Base-by-base conservation (phyloP, 257 asterid species). In the Verbena officinalis region DNA sequence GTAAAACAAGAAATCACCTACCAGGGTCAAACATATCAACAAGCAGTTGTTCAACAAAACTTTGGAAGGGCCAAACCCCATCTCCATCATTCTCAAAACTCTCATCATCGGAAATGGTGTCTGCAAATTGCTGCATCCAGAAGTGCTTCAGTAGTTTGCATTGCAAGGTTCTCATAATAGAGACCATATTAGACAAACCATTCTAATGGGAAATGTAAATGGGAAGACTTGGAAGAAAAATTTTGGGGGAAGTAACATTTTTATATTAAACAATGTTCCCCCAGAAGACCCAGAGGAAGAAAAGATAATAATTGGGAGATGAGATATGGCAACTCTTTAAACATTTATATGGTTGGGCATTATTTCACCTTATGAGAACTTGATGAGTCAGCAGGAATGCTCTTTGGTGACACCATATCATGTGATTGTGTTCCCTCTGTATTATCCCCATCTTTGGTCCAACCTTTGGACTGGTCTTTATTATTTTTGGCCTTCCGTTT, bases 21-120 rank as follows among this genome's bases (percentile, higher is more conserved):
- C 99, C 87, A 58, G 99, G 83, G 78, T 94, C 99, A 70, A 94
- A 94, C 84, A 91, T 85, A 81, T 90, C 99, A 71, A 94, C 75
- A 42, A 90, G 92, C 60, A 94, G 99, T 65, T 94, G 97, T 40
- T 94, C 99, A 43, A 90, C 96, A 75, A 86, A 90, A 80, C 71
- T 79, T 57, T 83, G 96, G 71, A 94, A 94, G 72, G 97, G 97
- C 99, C 99, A 94, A 66, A 73, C 75, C 67, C 87, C 87, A 58
- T 90, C 97, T 61, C 85, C 92, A 56, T 88, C 96, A 72, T 62
- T 80, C 73, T 90, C 99, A 67, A 75, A 71, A 68, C 49, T 78
- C 44, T 94, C 99, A 39, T 94, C 99, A 63, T 94, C 99, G 55
- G 95, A 84, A 49, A 75, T 68, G 68, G 75, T 55, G 77, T 90